A percentile compares a stretch with the other conserved stretches of the same genome.
phyloP scores from a whole-genome alignment of 768 basidiomycete species.

The Symmetrospora coprosmae region DNA sequence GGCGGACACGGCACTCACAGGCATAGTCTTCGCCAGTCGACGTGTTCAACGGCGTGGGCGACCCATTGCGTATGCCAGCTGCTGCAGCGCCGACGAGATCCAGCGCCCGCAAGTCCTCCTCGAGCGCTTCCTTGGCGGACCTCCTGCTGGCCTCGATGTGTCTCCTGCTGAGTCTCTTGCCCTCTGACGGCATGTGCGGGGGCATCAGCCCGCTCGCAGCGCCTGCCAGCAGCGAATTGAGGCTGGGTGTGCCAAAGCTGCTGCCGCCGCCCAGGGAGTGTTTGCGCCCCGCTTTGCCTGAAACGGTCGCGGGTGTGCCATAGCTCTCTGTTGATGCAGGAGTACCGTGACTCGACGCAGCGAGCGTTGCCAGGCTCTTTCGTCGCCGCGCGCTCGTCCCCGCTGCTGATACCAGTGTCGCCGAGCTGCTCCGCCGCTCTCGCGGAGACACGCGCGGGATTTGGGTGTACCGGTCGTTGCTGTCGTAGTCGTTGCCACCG shows the following conservation, averaged over 20 bases:
- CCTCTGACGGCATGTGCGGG: not conserved
- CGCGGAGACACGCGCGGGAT: not conserved
- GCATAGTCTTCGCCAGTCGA: not conserved
- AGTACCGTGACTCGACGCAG: not conserved
- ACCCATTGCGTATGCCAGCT: too few relatives aligned
- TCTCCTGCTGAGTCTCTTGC: not conserved
- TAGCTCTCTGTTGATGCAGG: not conserved
- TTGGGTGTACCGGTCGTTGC: constrained; percentile 16
- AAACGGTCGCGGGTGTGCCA: not conserved
- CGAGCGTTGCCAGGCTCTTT: not conserved
- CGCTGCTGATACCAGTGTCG: not conserved
- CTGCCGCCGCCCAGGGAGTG: too few relatives aligned
- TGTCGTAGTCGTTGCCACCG: too few relatives aligned
- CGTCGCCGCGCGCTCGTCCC: not conserved
- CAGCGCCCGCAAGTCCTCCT: constrained; percentile 6
- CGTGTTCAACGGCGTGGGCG: too few relatives aligned
- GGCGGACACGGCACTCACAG: constrained; percentile 1
- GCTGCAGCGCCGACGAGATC: not conserved
- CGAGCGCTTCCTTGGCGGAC: constrained; percentile 12
- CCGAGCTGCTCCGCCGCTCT: constrained; percentile 8
- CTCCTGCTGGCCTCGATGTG: constrained; percentile 15
- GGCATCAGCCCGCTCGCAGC: not conserved
- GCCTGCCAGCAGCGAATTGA: not conserved
- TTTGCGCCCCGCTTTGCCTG: too few relatives aligned
- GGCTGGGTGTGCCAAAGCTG: too few relatives aligned